phyloP scores from a whole-genome alignment of 345 rosid species.

The Pistacia vera region DNA sequence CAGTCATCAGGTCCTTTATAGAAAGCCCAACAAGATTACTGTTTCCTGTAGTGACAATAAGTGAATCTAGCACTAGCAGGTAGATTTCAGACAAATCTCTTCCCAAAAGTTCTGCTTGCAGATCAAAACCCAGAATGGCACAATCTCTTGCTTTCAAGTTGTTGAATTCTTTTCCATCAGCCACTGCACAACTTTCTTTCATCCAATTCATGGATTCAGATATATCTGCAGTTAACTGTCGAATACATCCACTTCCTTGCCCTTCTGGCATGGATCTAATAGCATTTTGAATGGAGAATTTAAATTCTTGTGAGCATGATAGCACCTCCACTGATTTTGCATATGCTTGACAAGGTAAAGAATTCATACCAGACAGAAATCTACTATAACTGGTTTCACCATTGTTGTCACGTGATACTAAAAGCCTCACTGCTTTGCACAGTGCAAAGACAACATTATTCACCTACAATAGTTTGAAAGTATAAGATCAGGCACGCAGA shows the following conservation, averaged over 20 bases:
- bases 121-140: conserved; percentile 32
- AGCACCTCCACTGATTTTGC: conserved; percentile 53
- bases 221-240: conserved; percentile 58
- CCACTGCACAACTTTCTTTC: conserved; percentile 35
- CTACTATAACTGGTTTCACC: conserved; percentile 26
- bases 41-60: conserved; percentile 71
- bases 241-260: conserved; percentile 73
- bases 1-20: conserved; percentile 54
- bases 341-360: conserved; percentile 35
- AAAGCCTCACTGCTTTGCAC: conserved; percentile 70
- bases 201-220: conserved; percentile 73
- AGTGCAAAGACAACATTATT: conserved; percentile 59
- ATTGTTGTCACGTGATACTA: conserved; percentile 29
- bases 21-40: conserved; percentile 63
- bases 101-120: conserved; percentile 63
- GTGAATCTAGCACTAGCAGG: conserved; percentile 61
- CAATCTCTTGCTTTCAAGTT: conserved; percentile 17
- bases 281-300: conserved; percentile 56
- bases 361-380: conserved; percentile 23
- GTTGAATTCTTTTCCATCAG: conserved; percentile 26
- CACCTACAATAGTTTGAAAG: conserved; percentile 58
- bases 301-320: conserved; percentile 54
- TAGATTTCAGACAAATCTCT: conserved; percentile 73
- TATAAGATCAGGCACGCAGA: conserved; percentile 17
- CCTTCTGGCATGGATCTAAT: conserved; percentile 83